phyloP scores from a whole-genome alignment of 1,139 yeast species.

The Candida sanyaensis region DNA sequence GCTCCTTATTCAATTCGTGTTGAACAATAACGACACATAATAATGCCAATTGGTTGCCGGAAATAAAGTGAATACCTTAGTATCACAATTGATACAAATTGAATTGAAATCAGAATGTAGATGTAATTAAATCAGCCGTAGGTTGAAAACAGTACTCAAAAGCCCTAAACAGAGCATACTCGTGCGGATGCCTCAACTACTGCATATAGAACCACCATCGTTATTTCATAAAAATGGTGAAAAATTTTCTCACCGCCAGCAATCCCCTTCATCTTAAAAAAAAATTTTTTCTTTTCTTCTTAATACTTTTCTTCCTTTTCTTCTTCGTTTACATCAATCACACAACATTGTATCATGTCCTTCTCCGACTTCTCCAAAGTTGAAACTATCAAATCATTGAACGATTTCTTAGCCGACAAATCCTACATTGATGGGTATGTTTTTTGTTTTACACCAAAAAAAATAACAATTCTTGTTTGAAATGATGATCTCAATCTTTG shows the following conservation, averaged over 20 bases:
- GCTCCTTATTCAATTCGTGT: no score
- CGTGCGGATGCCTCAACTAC: no score
- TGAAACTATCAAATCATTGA: slow-evolving; percentile 81
- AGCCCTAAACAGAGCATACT: no score
- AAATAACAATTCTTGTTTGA: background rate
- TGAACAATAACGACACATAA: no score
- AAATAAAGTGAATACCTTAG: no score
- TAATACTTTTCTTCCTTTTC: background rate
- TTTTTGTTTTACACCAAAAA: background rate
- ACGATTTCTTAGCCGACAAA: slow-evolving; percentile 87
- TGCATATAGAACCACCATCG: no score
- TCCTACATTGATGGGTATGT: slow-evolving; percentile 94
- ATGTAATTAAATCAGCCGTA: no score
- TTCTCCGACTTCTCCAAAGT: slow-evolving; percentile 78
- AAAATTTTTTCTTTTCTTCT: background rate
- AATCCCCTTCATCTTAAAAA: background rate
- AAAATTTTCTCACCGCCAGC: slow-evolving; percentile 1
- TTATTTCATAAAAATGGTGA: background rate
- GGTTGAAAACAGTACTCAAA: no score
- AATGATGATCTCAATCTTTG: slow-evolving; percentile 77
- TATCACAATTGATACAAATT: no score
- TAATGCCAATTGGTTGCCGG: no score
- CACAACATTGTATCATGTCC: slow-evolving; percentile 48
- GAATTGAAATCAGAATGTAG: no score
- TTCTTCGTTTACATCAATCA: background rate